phyloP scores from a whole-genome alignment of 1,284 basidiomycete genomes.

The Filobasidium uniguttulatum region DNA sequence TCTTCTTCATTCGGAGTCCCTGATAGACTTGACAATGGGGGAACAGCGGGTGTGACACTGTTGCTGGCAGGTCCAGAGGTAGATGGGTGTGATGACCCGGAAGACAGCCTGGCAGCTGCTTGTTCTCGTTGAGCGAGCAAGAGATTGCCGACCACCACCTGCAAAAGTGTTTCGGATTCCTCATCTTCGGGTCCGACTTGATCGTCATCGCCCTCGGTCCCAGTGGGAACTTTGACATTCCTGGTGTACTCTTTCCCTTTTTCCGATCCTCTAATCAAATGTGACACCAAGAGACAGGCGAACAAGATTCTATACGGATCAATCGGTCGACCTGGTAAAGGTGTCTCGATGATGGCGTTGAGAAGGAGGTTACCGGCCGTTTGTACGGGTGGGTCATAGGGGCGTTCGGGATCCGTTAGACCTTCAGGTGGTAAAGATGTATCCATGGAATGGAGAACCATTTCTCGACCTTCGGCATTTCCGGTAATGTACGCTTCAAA shows the following conservation, averaged over 20 bases:
- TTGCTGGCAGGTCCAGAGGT: background rate
- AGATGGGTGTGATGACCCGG: slow-evolving; percentile 7
- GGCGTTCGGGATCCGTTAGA: slow-evolving; percentile 1
- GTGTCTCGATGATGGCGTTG: slow-evolving; percentile 39
- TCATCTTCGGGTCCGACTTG: no score
- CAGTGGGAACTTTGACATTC: slow-evolving; percentile 36
- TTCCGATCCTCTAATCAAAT: slow-evolving; percentile 44
- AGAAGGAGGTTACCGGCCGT: slow-evolving; percentile 42
- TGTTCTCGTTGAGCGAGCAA: slow-evolving; percentile 48
- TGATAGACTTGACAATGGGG: slow-evolving; percentile 23
- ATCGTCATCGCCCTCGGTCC: slow-evolving; percentile 28
- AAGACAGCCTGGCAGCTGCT: slow-evolving; percentile 30
- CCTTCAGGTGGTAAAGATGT: slow-evolving; percentile 18
- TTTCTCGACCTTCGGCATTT: slow-evolving; percentile 35
- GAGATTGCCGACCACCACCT: slow-evolving; percentile 47
- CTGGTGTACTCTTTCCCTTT: slow-evolving; percentile 43
- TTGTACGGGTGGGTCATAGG: slow-evolving; percentile 19
- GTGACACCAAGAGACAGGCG: slow-evolving; percentile 41
- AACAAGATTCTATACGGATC: slow-evolving; percentile 44
- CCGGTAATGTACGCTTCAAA: slow-evolving; percentile 38
- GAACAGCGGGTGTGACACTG: slow-evolving; percentile 4
- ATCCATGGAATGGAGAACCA: slow-evolving; percentile 34
- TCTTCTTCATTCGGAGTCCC: slow-evolving; percentile 23
- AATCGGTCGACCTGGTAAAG: slow-evolving; percentile 30
- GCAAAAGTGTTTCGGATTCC: slow-evolving; percentile 40